Percentiles rank a stretch among this genome's conserved stretches.
Evolutionary conservation across 768 basidiomycete genomes (phyloP).

Genomic region (Ramaria sp.): DNA sequence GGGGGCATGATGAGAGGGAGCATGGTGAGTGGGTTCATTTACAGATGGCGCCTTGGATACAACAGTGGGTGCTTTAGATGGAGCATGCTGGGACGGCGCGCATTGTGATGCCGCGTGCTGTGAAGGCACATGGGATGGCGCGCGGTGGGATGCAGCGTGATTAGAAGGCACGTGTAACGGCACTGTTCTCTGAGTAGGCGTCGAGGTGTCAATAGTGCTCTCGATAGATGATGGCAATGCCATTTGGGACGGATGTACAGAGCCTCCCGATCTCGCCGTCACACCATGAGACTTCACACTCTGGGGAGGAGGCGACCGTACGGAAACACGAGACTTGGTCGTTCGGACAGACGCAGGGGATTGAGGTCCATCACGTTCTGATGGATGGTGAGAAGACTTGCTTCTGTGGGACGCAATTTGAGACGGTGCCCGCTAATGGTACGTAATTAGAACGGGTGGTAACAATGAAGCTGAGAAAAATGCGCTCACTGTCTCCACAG

Average conservation of each 20-base stretch:
- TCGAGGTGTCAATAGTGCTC: neutral
- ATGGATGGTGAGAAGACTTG: conserved; percentile 3
- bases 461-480: neutral
- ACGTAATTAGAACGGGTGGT: neutral
- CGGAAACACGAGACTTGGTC: conserved; percentile 3
- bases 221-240: neutral
- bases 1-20: neutral
- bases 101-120: neutral
- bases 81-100: neutral
- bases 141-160: neutral
- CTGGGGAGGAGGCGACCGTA: conserved; percentile 4
- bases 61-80: neutral
- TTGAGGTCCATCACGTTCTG: neutral
- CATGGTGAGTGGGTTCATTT: neutral
- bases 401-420: conserved; percentile 1
- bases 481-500: conserved; percentile 4
- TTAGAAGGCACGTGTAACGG: neutral
- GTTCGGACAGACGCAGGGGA: neutral
- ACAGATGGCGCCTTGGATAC: neutral
- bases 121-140: neutral
- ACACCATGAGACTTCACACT: conserved; percentile 3
- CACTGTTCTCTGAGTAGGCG: conserved; percentile 2
- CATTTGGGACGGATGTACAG: conserved; percentile 6
- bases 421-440: neutral
- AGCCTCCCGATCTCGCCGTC: neutral